Percentiles rank a stretch among this genome's conserved stretches.
Evolutionary conservation across 371 early-diverging fungal species (phyloP).

Genomic region (Zychaea mexicana): DNA sequence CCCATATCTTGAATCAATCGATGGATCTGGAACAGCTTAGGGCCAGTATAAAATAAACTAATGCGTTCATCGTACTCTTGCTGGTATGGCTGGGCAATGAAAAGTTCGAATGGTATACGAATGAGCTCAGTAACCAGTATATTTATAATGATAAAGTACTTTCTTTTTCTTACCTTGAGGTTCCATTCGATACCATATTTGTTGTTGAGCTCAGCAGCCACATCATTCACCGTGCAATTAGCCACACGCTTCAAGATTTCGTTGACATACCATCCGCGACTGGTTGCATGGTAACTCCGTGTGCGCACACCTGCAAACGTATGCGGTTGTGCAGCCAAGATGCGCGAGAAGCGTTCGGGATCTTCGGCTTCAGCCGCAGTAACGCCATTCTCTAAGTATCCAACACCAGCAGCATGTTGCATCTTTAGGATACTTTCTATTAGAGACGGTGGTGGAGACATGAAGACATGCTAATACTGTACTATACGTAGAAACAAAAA

Average conservation of each 20-base stretch:
- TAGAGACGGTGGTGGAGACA: too few relatives aligned
- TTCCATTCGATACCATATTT: slow-evolving; percentile 59
- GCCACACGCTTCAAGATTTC: slow-evolving; percentile 65
- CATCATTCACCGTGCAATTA: slow-evolving; percentile 58
- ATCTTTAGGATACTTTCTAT: too few relatives aligned
- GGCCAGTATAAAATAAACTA: background rate
- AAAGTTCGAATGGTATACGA: too few relatives aligned
- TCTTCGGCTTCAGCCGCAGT: slow-evolving; percentile 29
- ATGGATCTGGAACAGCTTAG: background rate
- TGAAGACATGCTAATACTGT: too few relatives aligned
- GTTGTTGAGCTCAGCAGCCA: slow-evolving; percentile 48
- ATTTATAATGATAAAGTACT: too few relatives aligned
- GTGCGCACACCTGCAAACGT: slow-evolving; percentile 53
- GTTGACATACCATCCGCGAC: slow-evolving; percentile 73
- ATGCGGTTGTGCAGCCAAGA: slow-evolving; percentile 65
- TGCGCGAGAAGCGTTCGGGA: slow-evolving; percentile 27
- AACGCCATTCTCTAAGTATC: slow-evolving; percentile 51
- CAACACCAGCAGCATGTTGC: slow-evolving; percentile 68
- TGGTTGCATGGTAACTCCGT: slow-evolving; percentile 66
- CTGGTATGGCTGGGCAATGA: slow-evolving; percentile 30
- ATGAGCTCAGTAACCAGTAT: too few relatives aligned
- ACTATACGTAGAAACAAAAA: background rate
- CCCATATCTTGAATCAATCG: background rate
- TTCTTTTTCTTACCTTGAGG: too few relatives aligned
- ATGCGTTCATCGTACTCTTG: background rate